These are phyloP conservation scores for Crithidia fasciculata DNA, from an alignment of 208 protist genomes.

Conservation along the genomic window DNA sequence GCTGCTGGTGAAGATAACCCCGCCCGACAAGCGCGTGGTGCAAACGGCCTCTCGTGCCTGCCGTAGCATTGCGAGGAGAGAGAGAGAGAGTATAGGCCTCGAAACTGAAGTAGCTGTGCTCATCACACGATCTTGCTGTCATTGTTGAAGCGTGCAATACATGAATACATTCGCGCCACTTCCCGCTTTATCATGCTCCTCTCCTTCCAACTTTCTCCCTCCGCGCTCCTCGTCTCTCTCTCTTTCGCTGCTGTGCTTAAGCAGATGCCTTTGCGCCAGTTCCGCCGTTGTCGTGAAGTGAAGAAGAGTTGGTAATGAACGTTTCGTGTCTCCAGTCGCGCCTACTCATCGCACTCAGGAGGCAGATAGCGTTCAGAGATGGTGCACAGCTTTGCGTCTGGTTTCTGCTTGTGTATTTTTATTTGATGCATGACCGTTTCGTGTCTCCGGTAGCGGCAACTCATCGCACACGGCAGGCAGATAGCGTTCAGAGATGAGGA, in stretches of 20 bases:
- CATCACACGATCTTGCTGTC: no score
- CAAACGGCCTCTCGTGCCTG: no score
- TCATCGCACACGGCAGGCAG: conserved; percentile 39
- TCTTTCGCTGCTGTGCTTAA: neutral
- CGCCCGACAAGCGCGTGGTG: no score
- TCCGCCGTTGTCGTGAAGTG: neutral
- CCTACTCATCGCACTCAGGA: conserved; percentile 34
- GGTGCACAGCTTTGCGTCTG: neutral
- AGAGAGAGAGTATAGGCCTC: no score
- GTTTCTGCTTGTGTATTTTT: neutral
- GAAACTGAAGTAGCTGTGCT: no score
- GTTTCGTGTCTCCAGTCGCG: conserved; percentile 54
- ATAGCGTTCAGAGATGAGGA: conserved; percentile 23
- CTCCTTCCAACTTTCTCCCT: no score
- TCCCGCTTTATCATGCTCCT: no score
- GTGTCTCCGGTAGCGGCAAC: conserved; percentile 37
- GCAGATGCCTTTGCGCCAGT: neutral
- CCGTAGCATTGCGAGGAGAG: no score
- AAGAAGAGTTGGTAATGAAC: conserved; percentile 23
- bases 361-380: conserved; percentile 71
- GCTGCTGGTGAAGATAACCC: no score
- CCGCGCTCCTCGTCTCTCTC: no score
- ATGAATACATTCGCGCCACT: no score
- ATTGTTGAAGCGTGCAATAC: no score
- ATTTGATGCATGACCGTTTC: conserved; percentile 36